Evolutionary conservation across 2,329 filamentous ascomycete species (phyloP).

Genomic region (Fusarium buxicola): DNA sequence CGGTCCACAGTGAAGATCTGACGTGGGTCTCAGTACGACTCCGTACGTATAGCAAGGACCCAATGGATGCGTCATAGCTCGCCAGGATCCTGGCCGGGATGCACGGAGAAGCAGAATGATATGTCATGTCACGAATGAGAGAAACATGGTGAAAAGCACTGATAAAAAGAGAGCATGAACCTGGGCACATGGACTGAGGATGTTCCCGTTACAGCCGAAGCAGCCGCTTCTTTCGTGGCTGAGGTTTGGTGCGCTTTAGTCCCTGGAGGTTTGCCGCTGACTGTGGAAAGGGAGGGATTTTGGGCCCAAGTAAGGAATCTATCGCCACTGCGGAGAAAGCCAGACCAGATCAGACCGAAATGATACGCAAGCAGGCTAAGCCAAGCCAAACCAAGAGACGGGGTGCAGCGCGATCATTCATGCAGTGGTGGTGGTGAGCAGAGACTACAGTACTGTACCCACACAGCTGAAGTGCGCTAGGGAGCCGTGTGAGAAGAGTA

Average conservation of each 20-base stretch:
- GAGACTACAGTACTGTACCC: constrained; percentile 23
- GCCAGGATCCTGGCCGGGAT: constrained; percentile 29
- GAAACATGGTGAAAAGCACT: background rate
- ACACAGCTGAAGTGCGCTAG: constrained; percentile 35
- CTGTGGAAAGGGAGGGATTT: constrained; percentile 30
- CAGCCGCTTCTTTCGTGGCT: constrained; percentile 36
- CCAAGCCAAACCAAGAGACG: constrained; percentile 30
- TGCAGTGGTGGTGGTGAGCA: constrained; percentile 5
- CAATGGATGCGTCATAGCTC: constrained; percentile 37
- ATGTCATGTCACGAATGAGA: constrained; percentile 6
- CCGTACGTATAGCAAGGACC: constrained; percentile 20
- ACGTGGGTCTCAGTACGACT: constrained; percentile 18
- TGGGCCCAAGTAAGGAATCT: constrained; percentile 16
- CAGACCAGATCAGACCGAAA: too few relatives aligned
- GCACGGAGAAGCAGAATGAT: constrained; percentile 18
- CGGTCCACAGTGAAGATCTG: constrained; percentile 14
- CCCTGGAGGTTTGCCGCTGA: constrained; percentile 23
- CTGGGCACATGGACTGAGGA: background rate
- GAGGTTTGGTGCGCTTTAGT: constrained; percentile 28
- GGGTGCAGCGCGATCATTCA: constrained; percentile 30
- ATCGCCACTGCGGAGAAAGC: constrained; percentile 40
- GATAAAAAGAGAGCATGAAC: background rate
- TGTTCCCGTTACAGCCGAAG: constrained; percentile 34
- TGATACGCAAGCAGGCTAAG: constrained; percentile 17
- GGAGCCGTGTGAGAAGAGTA: constrained; percentile 29